Conservation (phyloP, 345 rosid genomes). For the Gossypium raimondii region DNA sequence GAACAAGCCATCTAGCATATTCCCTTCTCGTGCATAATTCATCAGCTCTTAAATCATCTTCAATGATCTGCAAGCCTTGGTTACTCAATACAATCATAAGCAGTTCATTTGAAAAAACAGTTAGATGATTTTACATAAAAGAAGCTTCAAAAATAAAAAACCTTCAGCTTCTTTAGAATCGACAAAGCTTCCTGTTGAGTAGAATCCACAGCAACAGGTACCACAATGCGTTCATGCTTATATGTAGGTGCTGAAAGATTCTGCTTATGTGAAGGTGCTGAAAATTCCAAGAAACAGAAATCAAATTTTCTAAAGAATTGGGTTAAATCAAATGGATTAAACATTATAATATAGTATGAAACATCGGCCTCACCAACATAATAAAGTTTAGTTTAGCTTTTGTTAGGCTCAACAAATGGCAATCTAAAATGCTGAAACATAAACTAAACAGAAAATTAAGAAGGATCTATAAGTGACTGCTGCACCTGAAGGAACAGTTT, state of each 20-base stretch:
- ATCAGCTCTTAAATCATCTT: conserved; percentile 49
- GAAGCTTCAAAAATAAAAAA: conserved; percentile 21
- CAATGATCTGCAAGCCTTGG: conserved; percentile 65
- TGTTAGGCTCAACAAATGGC: neutral
- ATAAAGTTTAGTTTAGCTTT: neutral
- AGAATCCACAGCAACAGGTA: conserved; percentile 49
- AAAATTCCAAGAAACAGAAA: neutral
- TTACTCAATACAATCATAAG: conserved; percentile 14
- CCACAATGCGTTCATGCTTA: conserved; percentile 32
- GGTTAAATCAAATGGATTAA: neutral
- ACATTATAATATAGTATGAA: neutral
- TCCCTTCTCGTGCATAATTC: conserved; percentile 82
- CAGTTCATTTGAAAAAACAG: neutral
- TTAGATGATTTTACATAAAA: neutral
- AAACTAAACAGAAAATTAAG: neutral
- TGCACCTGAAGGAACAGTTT: conserved; percentile 32
- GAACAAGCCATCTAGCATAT: conserved; percentile 80
- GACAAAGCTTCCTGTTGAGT: conserved; percentile 68
- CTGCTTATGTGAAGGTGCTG: too few relatives aligned
- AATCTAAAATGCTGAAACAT: neutral
- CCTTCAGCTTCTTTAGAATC: conserved; percentile 71
- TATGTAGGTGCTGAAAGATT: conserved; percentile 24
- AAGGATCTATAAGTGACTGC: neutral
- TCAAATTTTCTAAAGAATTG: neutral
- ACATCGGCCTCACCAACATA: neutral